phyloP scores from a whole-genome alignment of 352 stramenopile genomes.

The Saprolegnia parasitica region DNA sequence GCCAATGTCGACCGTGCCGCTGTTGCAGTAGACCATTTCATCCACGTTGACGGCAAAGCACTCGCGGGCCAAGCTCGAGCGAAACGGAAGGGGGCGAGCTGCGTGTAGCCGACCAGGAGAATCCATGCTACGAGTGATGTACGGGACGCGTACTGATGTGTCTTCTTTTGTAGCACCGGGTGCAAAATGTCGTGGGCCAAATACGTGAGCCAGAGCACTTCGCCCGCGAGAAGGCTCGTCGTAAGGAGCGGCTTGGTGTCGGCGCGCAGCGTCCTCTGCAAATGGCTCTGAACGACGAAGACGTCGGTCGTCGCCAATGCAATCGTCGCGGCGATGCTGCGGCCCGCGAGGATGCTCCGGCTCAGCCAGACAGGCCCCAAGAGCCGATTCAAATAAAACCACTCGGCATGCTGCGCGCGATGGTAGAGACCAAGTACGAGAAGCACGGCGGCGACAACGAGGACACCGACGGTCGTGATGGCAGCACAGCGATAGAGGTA shows the following conservation, averaged over 20 bases:
- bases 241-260: background rate
- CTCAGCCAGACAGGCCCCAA: background rate
- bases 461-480: background rate
- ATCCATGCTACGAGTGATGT: background rate
- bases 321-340: background rate
- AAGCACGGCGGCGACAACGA: background rate
- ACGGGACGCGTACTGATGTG: background rate
- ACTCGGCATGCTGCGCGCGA: background rate
- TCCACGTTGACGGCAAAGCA: background rate
- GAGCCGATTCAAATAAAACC: background rate
- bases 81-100: background rate
- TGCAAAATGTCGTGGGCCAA: background rate
- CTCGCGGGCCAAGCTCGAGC: background rate
- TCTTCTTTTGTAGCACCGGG: background rate
- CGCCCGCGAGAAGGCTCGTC: background rate
- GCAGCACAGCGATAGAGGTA: background rate
- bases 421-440: background rate
- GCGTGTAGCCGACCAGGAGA: background rate
- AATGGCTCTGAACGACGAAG: background rate
- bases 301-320: background rate
- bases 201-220: background rate
- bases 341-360: background rate
- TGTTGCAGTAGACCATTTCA: slow-evolving; percentile 5
- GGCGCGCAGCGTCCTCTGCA: background rate
- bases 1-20: background rate